phyloP scores from a whole-genome alignment of 176 grass and related monocot species.

The Juncus effusus region DNA sequence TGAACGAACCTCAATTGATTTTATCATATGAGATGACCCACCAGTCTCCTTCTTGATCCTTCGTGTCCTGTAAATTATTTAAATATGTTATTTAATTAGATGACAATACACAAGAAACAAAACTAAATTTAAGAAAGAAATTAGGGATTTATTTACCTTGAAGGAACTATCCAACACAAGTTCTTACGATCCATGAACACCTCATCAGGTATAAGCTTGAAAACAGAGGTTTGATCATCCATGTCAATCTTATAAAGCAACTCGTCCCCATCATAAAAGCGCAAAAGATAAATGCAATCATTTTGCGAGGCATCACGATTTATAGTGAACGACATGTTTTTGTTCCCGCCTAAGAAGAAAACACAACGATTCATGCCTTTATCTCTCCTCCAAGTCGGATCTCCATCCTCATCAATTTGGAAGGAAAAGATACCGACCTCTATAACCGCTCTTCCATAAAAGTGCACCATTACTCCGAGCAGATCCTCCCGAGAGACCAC shows the following conservation, averaged over 20 bases:
- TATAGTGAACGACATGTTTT: conserved; percentile 13
- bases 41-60: background rate
- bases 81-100: background rate
- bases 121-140: background rate
- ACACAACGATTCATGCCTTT: background rate
- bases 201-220: conserved; percentile 8
- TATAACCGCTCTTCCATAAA: background rate
- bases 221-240: conserved; percentile 7
- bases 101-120: background rate
- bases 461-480: background rate
- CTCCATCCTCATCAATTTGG: background rate
- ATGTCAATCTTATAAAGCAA: conserved; percentile 7
- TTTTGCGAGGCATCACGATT: background rate
- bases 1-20: too few species aligned
- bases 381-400: background rate
- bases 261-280: background rate
- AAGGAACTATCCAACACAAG: conserved; percentile 1
- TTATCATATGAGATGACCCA: too few species aligned
- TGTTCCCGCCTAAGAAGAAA: background rate
- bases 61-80: background rate
- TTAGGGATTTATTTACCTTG: background rate
- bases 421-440: background rate
- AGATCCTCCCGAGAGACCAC: background rate
- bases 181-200: background rate
- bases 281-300: conserved; percentile 12